Evolutionary conservation across 2,329 filamentous ascomycete species (phyloP), one percentile per base, ranked within the genome.

Genomic region (Shiraia sp.): DNA sequence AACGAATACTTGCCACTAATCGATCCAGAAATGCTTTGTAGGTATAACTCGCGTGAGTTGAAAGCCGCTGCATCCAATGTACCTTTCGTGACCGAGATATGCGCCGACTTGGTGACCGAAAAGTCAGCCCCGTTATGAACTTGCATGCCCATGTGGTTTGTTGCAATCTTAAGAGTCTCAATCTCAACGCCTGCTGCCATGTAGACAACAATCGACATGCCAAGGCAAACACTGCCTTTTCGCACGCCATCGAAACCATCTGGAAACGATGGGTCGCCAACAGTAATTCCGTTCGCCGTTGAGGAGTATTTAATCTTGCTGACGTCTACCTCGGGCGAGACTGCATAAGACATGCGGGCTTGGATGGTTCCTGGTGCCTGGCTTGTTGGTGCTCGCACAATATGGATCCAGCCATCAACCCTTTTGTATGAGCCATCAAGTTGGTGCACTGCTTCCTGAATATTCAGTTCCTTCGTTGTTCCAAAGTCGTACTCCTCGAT

Each of bases 1-100:
- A 75, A 61, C 4, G 69, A 59, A 50, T 71, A 75, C 9, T 53
- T 61, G 1, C 74, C 74, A 32, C 56, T 68, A 31, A 75, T 69
- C 13, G 66, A 67, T 6, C 72, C 72, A 0, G 70, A 69, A 4
- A 63, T 63, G 5, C 68, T 65, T 16, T 69, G 57, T 9, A 76
- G 64, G 13, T 57, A 53, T n/a, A 68, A 74, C 36, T 70, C 58
- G 10, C 69, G 66, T 2, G 69, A 71, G 33, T 62, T 55, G 40
- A 70, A 59, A 4, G 62, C 45, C 6, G 64, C 44, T 2, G 64
- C 49, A 22, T 72, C 69, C 9, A 65, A 50, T 3, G 65, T 63
- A 4, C 68, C 63, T 10, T 60, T 66, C 9, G 69, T 64, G 9
- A 65, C 56, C 0, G 66, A 59, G 17, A 68, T 66, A 9, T 53